Base-by-base conservation (phyloP, 208 protist genomes). In the Lotmaria passim region DNA sequence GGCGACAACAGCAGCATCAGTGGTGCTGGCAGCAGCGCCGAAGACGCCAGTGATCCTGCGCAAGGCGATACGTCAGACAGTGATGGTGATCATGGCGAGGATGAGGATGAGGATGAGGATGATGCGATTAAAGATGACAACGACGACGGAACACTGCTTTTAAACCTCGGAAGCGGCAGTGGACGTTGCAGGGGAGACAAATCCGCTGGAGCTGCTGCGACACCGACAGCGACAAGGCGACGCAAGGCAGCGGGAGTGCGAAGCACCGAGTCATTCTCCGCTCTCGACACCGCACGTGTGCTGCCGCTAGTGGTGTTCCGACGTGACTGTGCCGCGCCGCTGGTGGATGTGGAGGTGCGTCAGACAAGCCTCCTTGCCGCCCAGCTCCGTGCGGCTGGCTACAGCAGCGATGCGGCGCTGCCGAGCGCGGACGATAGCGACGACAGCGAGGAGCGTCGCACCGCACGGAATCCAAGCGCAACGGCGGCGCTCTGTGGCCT, bases 301-400 rank as follows among this genome's bases (percentile, higher is more conserved):
- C 23, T 76, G 3, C 70, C 70, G 17, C 12, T 76, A 0, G 44
- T 65, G 24, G 70, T 76, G n/a, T 59, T 69, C 6, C 61, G 47
- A 11, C 23, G 39, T 14, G 70, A 76, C 44, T 46, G 53, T 31
- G 55, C 62, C 0, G 53, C 56, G 3, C 55, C 70, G 56, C 36
- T 76, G 36, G 23, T 76, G 62, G 70, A 70, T 14, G 70, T 76
- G 26, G 55, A 70, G 47, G 62, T 76, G 62, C 47, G 31, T 23
- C 36, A 66, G 0, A 62, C 55, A 21, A 26, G n/a, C 6, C 62
- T 57, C 4, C 57, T 76, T n/a, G 55, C 62, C 0, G 56, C 55
- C 0, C 62, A 64, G 55, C 62, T 76, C 3, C 28, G 33, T 17
- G 55, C 44, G 21, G 56, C 51, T 8, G 56, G 62, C 19, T 57